phyloP scores from a whole-genome alignment of 257 asterid genomes.

The Buddleja alternifolia region DNA sequence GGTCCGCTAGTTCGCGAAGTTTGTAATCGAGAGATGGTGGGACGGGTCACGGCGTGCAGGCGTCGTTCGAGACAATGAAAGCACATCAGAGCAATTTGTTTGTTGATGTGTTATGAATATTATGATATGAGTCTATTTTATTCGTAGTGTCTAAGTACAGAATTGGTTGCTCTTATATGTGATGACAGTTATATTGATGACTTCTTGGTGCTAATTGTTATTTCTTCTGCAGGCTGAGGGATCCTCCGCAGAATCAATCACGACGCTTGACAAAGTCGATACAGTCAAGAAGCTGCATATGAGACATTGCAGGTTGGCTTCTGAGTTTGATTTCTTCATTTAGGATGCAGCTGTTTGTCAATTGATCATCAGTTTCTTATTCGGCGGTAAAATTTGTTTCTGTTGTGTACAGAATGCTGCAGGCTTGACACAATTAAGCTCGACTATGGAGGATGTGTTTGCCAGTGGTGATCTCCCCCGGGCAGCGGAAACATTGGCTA shows the following conservation, averaged over 20 bases:
- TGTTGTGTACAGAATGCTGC: constrained; percentile 82
- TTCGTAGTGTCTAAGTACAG: neutral
- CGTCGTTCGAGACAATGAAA: no score
- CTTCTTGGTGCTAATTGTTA: constrained; percentile 1
- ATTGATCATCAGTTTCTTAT: constrained; percentile 19
- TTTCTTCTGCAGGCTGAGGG: constrained; percentile 79
- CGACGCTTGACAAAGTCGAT: constrained; percentile 90
- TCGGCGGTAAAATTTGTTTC: constrained; percentile 28
- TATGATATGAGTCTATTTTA: neutral
- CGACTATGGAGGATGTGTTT: constrained; percentile 98
- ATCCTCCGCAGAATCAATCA: constrained; percentile 89
- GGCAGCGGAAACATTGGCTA: constrained; percentile 96
- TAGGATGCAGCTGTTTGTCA: constrained; percentile 26
- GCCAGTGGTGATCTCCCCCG: constrained; percentile 98
- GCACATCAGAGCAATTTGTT: constrained; percentile 13
- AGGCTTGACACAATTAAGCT: constrained; percentile 92
- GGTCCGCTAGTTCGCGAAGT: no score
- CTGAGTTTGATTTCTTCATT: constrained; percentile 2
- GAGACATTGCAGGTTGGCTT: constrained; percentile 86
- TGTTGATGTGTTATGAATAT: constrained; percentile 3
- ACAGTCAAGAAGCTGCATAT: constrained; percentile 94
- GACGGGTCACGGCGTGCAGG: no score
- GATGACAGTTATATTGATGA: neutral
- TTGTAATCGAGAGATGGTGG: no score
- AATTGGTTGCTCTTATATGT: constrained; percentile 1